A percentile compares a stretch with the other conserved stretches of the same genome.
Conservation (phyloP, 768 basidiomycete species). For the Daedaleopsis sinensis region DNA sequence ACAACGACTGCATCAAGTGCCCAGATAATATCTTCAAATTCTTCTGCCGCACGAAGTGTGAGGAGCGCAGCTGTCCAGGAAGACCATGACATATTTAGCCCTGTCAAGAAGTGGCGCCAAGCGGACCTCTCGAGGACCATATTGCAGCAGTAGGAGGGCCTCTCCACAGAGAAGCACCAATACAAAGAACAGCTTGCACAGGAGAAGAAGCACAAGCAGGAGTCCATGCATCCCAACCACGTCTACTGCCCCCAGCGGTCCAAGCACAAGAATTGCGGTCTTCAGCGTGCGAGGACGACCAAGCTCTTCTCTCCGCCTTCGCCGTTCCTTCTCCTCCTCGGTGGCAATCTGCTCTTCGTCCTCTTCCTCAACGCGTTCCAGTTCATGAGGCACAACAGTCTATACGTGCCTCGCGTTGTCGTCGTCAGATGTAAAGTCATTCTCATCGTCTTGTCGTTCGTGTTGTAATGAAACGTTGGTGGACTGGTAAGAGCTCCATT, state of each 20-base stretch:
- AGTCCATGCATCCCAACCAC: constrained; percentile 73
- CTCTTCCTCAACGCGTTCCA: constrained; percentile 76
- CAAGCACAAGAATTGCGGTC: constrained; percentile 61
- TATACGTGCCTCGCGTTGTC: constrained; percentile 65
- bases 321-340: constrained; percentile 52
- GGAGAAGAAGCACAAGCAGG: constrained; percentile 81
- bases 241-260: constrained; percentile 75
- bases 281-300: constrained; percentile 83
- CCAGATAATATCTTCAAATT: constrained; percentile 87
- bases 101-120: constrained; percentile 73
- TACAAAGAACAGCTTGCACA: constrained; percentile 79
- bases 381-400: constrained; percentile 70
- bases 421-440: constrained; percentile 28
- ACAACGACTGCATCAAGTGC: constrained; percentile 82
- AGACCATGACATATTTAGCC: constrained; percentile 41
- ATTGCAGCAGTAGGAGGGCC: constrained; percentile 77
- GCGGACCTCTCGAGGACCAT: constrained; percentile 83
- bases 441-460: constrained; percentile 21
- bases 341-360: constrained; percentile 59
- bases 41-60: constrained; percentile 79
- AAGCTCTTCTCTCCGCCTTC: constrained; percentile 50
- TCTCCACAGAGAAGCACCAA: constrained; percentile 64
- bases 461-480: constrained; percentile 27
- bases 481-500: constrained; percentile 37
- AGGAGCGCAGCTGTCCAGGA: constrained; percentile 60